Base-by-base conservation (phyloP, 352 stramenopile genomes). In the Phytophthora meadii region DNA sequence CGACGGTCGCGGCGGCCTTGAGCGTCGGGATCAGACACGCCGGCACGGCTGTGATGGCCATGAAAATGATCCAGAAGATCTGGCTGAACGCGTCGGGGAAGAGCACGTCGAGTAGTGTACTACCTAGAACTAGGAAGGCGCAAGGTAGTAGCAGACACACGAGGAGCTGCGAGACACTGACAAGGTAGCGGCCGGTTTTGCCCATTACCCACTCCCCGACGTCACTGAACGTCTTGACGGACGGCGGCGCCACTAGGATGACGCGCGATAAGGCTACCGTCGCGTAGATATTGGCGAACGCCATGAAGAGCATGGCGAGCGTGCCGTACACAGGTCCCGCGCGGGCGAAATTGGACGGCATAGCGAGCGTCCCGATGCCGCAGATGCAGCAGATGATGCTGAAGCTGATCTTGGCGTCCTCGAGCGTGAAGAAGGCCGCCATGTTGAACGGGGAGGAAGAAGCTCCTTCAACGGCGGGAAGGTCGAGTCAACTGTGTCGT, bases 361-460 rank as follows among this genome's bases (percentile, higher is more conserved):
- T 89, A 37, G 80, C 75, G 27, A 91, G 70, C 46, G 82, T 86
- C 5, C 81, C 83, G 57, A 92, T 83, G 54, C 82, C 82, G 57
- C 72, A 90, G 51, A 89, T 80, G 17, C 74, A 79, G 63, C 82
- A 90, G 49, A 87, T 70, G 67, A 89, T 63, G 57, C 77, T 87
- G 68, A 88, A 88, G 32, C 68, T 70, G 41, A 71, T 76, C 65
- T 85, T 89, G 67, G 70, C 68, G 47, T 88, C 81, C 53, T 89
- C 78, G 19, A 80, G 49, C 53, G 78, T 89, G 63, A 87, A 75
- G 68, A 75, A 71, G 24, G 45, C 53, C 36, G 60, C 17, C 59
- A 73, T 68, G 17, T 14, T 59, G 62, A 47, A 8, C 30, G 30
- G 22, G 45, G 45, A 19, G 30, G 47, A 32, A 14, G 1, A 10